These are phyloP conservation scores for Pythium pyrilobum DNA, from an alignment of 352 stramenopile genomes.

Conservation along the genomic window DNA sequence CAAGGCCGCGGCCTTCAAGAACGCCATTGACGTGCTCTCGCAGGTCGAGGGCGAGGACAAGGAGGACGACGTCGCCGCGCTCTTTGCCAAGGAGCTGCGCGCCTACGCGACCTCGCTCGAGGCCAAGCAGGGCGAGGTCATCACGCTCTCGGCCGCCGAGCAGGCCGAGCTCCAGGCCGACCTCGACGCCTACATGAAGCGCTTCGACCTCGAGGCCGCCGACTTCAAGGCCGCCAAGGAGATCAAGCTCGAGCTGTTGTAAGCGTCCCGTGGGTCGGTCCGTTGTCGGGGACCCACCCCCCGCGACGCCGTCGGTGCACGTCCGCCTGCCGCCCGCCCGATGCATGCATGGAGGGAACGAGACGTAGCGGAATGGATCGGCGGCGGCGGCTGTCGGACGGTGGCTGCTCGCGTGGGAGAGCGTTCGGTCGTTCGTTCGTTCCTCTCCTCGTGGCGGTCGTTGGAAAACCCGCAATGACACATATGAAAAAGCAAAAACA, in stretches of 20 bases:
- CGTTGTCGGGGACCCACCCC: too few relatives aligned
- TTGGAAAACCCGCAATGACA: too few relatives aligned
- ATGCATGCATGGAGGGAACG: too few relatives aligned
- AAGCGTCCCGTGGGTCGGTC: constrained; percentile 23
- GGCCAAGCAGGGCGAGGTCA: constrained; percentile 71
- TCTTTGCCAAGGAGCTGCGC: constrained; percentile 82
- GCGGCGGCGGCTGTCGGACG: not conserved
- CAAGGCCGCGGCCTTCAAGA: constrained; percentile 82
- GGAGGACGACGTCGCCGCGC: constrained; percentile 76
- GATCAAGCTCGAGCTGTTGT: constrained; percentile 84
- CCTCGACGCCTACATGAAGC: constrained; percentile 84
- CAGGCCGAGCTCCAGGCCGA: constrained; percentile 81
- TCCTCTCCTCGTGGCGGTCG: too few relatives aligned
- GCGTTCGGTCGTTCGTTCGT: too few relatives aligned
- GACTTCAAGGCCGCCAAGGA: constrained; percentile 80
- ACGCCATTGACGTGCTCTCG: constrained; percentile 77
- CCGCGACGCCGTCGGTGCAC: too few relatives aligned
- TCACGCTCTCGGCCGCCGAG: constrained; percentile 69
- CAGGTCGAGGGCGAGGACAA: constrained; percentile 72
- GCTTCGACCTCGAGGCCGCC: constrained; percentile 71
- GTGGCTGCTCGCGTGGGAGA: too few relatives aligned
- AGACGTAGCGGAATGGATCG: not conserved
- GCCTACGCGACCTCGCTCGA: constrained; percentile 69
- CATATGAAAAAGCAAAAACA: not conserved
- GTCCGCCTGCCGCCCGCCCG: too few relatives aligned